Percentiles rank a stretch among this genome's conserved stretches.
Evolutionary conservation across 2,329 filamentous ascomycete genomes (phyloP).

Genomic region (Fusarium temperatum): DNA sequence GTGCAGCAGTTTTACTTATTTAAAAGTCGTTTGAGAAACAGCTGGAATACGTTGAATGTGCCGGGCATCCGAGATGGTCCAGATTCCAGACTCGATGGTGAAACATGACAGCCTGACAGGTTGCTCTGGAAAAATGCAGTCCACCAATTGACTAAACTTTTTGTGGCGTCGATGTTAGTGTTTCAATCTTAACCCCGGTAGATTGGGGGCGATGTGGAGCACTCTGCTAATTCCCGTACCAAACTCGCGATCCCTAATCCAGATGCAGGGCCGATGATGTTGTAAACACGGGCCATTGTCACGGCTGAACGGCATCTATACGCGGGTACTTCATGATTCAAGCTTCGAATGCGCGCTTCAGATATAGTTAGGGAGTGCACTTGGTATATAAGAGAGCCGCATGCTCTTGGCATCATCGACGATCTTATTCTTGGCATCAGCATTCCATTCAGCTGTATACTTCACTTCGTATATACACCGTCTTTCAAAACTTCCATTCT

Average conservation of each 20-base stretch:
- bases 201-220: slow-evolving; percentile 10
- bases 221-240: background rate
- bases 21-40: background rate
- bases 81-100: slow-evolving; percentile 3
- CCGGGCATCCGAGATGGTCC: slow-evolving; percentile 9
- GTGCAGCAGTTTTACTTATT: background rate
- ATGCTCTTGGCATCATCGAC: background rate
- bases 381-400: background rate
- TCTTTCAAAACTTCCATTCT: background rate
- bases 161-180: background rate
- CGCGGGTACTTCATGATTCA: background rate
- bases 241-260: slow-evolving; percentile 11
- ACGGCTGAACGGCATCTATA: slow-evolving; percentile 16
- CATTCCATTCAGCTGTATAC: background rate
- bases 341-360: background rate
- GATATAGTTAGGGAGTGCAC: background rate
- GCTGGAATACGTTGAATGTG: background rate
- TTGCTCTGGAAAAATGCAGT: slow-evolving; percentile 4
- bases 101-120: slow-evolving; percentile 20
- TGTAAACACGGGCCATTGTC: background rate
- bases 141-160: slow-evolving; percentile 11
- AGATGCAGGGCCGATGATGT: background rate
- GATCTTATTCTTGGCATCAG: background rate
- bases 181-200: slow-evolving; percentile 11
- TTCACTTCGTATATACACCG: background rate